phyloP scores from a whole-genome alignment of 2,329 filamentous ascomycete genomes.

The Ampelomyces quisqualis region DNA sequence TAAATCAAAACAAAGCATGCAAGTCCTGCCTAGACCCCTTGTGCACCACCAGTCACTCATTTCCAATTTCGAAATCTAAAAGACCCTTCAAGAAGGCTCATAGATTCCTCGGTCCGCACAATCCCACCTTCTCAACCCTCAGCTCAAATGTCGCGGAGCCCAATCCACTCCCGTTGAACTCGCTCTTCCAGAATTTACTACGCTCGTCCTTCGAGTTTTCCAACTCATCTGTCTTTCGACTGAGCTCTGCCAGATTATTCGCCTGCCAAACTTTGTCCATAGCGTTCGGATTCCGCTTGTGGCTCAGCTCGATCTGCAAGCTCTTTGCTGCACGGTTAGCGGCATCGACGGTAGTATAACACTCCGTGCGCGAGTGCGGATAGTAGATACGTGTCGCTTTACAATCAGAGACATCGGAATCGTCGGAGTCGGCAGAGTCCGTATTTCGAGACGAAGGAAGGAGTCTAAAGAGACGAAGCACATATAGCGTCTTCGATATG shows the following conservation, averaged over 20 bases:
- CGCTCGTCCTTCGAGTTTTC: constrained; percentile 2
- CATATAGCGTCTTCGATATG: constrained; percentile 23
- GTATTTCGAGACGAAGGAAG: no score
- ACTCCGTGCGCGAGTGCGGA: constrained; percentile 14
- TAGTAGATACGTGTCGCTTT: constrained; percentile 15
- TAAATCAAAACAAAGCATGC: no score
- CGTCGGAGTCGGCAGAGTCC: constrained; percentile 4
- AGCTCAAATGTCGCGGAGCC: constrained; percentile 26
- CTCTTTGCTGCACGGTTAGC: constrained; percentile 31
- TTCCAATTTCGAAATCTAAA: no score
- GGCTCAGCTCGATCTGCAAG: constrained; percentile 30
- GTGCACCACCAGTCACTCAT: no score
- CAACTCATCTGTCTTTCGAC: constrained; percentile 14
- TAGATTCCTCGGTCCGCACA: constrained; percentile 34
- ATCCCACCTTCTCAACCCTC: constrained; percentile 18
- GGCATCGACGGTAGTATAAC: constrained; percentile 23
- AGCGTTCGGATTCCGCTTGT: constrained; percentile 12
- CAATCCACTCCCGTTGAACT: constrained; percentile 23
- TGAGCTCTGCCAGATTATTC: constrained; percentile 13
- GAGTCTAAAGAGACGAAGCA: constrained; percentile 24
- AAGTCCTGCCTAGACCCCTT: no score
- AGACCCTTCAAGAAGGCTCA: constrained; percentile 5
- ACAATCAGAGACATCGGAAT: no score
- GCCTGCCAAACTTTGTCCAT: constrained; percentile 18
- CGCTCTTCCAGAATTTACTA: constrained; percentile 23